These are phyloP conservation scores for Drechslera avenae DNA, from an alignment of 2,329 filamentous ascomycete genomes.

Conservation along the genomic window DNA sequence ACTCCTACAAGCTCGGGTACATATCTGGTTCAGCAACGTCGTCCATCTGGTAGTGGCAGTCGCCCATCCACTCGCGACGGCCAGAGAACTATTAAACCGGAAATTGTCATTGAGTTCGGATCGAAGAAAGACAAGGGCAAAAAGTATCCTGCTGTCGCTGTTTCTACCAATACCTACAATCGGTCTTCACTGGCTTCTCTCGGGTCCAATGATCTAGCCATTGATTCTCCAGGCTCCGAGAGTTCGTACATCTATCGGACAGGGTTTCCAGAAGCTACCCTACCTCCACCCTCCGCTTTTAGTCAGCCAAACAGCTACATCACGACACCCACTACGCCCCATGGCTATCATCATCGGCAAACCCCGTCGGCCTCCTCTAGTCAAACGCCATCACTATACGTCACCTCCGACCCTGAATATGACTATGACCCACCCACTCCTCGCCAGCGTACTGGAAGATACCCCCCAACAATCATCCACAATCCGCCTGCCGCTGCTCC, in stretches of 20 bases:
- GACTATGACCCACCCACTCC: conserved; percentile 37
- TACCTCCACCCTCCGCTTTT: conserved; percentile 23
- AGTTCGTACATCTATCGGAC: conserved; percentile 39
- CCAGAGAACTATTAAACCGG: conserved; percentile 26
- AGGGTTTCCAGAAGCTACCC: conserved; percentile 38
- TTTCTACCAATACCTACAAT: conserved; percentile 28
- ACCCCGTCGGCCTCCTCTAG: conserved; percentile 39
- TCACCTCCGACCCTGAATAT: conserved; percentile 37
- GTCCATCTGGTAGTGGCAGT: conserved; percentile 29
- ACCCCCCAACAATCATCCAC: conserved; percentile 37
- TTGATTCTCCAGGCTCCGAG: conserved; percentile 41
- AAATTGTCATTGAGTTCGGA: conserved; percentile 38
- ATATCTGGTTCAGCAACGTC: conserved; percentile 32
- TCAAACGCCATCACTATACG: conserved; percentile 36
- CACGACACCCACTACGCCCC: conserved; percentile 24
- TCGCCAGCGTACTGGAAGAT: conserved; percentile 23
- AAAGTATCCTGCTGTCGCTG: conserved; percentile 27
- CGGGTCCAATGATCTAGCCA: conserved; percentile 29
- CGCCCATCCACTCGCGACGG: conserved; percentile 36
- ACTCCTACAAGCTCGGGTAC: conserved; percentile 34
- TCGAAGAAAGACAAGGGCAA: conserved; percentile 34
- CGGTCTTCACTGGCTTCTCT: conserved; percentile 34
- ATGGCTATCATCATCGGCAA: conserved; percentile 32
- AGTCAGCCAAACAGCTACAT: conserved; percentile 26
- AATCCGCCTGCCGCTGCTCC: conserved; percentile 25